phyloP scores from a whole-genome alignment of 2,329 filamentous ascomycete species.

The Podosphaera fusca region DNA sequence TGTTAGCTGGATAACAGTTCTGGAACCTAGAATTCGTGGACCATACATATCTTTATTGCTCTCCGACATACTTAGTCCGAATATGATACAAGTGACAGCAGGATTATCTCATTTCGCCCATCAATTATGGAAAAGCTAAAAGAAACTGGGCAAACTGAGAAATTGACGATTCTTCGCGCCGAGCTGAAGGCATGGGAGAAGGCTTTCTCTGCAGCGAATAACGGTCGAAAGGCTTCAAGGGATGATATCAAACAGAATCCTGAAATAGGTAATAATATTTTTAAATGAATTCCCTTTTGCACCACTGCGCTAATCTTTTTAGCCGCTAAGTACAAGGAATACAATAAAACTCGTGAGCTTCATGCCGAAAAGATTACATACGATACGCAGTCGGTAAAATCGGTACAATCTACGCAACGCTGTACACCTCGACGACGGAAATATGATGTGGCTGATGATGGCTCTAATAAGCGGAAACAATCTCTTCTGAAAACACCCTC shows the following conservation, averaged over 20 bases:
- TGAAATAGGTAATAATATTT: conserved; percentile 35
- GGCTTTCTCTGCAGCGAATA: conserved; percentile 36
- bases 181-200: conserved; percentile 57
- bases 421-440: conserved; percentile 19
- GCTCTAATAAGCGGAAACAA: conserved; percentile 28
- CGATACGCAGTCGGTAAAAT: conserved; percentile 7
- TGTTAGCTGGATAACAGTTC: too few species aligned
- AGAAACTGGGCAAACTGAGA: conserved; percentile 7
- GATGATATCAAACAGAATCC: conserved; percentile 56
- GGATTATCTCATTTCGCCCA: too few species aligned
- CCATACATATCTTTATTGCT: too few species aligned
- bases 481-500: conserved; percentile 17
- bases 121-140: conserved; percentile 10
- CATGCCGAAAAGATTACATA: conserved; percentile 28
- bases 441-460: conserved; percentile 19
- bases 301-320: not conserved
- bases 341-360: conserved; percentile 40
- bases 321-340: conserved; percentile 47
- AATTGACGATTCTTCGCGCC: conserved; percentile 31
- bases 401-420: not conserved
- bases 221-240: conserved; percentile 44
- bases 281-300: not conserved
- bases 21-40: too few species aligned
- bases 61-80: too few species aligned
- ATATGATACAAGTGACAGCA: too few species aligned